Conservation (phyloP, 192 early-diverging fungal genomes). For the Podila epicladia region DNA sequence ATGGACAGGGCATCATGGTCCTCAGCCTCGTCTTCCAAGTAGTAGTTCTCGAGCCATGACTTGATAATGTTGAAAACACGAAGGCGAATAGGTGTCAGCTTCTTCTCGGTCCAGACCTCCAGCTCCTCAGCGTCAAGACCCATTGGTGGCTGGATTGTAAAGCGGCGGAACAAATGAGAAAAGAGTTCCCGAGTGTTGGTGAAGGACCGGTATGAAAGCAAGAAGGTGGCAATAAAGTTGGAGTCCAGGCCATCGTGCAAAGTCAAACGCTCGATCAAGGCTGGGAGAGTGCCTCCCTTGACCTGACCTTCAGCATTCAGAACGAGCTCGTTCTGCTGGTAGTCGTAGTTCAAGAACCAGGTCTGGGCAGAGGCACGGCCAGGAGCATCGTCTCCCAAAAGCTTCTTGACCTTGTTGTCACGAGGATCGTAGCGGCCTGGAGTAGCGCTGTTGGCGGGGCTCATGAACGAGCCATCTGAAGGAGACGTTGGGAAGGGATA, state of each 20-base stretch:
- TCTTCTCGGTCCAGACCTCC: conserved; percentile 86
- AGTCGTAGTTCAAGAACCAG: conserved; percentile 89
- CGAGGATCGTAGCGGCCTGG: conserved; percentile 50
- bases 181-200: conserved; percentile 84
- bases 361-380: conserved; percentile 50
- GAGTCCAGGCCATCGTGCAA: conserved; percentile 88
- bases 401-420: conserved; percentile 50
- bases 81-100: conserved; percentile 89
- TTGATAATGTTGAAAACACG: conserved; percentile 96
- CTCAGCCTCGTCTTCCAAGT: conserved; percentile 71
- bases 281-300: conserved; percentile 89
- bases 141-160: conserved; percentile 77
- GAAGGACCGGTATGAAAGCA: conserved; percentile 97
- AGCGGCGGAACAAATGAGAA: conserved; percentile 77
- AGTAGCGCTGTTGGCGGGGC: conserved; percentile 18
- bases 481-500: conserved; percentile 61
- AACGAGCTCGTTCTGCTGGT: conserved; percentile 73
- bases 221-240: conserved; percentile 89
- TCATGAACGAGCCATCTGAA: conserved; percentile 13
- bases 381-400: conserved; percentile 65
- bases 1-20: conserved; percentile 74
- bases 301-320: conserved; percentile 89
- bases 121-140: conserved; percentile 74
- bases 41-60: conserved; percentile 94
- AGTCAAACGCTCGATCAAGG: conserved; percentile 89